phyloP scores from a whole-genome alignment of 2,329 filamentous ascomycete genomes.

The Penicillium paneum region DNA sequence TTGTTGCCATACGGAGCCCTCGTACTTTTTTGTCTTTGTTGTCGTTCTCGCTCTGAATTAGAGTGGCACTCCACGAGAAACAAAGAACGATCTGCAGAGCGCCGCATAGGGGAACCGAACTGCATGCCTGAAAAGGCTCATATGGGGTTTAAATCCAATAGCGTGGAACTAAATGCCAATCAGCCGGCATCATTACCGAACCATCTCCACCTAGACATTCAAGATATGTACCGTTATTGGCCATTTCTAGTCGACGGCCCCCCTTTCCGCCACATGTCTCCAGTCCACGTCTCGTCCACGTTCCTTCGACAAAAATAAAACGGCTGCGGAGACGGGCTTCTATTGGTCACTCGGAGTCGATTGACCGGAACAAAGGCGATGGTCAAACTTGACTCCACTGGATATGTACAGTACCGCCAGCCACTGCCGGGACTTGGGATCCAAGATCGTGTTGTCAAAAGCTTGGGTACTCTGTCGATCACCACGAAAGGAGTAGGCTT shows the following conservation, averaged over 20 bases:
- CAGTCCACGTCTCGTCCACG: not conserved
- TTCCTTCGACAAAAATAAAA: not conserved
- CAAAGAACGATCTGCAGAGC: slow-evolving; percentile 1
- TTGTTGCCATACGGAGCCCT: not conserved
- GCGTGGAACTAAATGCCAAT: not conserved
- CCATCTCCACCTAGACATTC: not conserved
- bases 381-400: not conserved
- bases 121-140: not conserved
- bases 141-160: not conserved
- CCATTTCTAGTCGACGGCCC: not conserved
- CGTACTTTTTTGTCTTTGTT: not conserved
- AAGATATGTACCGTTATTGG: not conserved
- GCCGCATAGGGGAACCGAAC: not conserved
- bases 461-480: not conserved
- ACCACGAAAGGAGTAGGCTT: not conserved
- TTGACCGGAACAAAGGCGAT: not conserved
- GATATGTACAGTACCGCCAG: not conserved
- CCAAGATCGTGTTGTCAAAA: slow-evolving; percentile 1
- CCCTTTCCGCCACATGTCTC: not conserved
- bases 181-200: not conserved
- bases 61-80: not conserved
- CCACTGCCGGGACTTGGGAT: not conserved
- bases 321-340: not conserved
- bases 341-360: not conserved
- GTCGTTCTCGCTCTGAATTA: not conserved